Evolutionary conservation across 495 filamentous ascomycete genomes (phyloP), one percentile per base, ranked within the genome.

Genomic region (Neohortaea acidophila): DNA sequence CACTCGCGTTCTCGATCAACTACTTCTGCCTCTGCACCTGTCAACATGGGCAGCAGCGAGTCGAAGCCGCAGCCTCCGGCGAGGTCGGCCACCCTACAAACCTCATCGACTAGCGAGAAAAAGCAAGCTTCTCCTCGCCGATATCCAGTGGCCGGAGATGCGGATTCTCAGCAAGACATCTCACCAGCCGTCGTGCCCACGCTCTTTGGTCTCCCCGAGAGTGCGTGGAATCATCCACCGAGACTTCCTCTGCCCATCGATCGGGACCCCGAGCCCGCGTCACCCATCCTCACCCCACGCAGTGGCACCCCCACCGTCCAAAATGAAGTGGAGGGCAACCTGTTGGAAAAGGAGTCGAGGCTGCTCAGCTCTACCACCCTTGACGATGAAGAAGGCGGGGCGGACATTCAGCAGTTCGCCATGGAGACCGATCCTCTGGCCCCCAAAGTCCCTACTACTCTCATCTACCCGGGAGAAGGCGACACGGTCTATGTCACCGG

Each of bases 401-500:
- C 85, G 48, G 84, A 86, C 51, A 64, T 87, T 45, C 31, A 67
- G 63, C 42, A 58, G 57, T 39, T 67, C 63, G 45, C 54, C 3
- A 4, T 20, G 12, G 45, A 73, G 24, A 68, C 76, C 22, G 74
- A 78, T 44, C 70, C 70, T 53, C 67, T 64, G 14, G 63, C 62
- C 36, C 68, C 69, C 2, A 76, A 72, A 13, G 78, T 96, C 26
- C 83, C 85, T 6, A 92, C 83, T 10, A 54, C 68, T 22, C 71
- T 97, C 25, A 77, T 84, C 59, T 97, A 87, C 89, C 68, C 64
- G 35, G 68, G 75, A 19, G 70, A 70, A 24, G 80, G 79, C 22
- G 72, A 91, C 38, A 89, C 83, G 61, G 75, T 96, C 40, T 96
- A 91, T 57, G 82, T 97, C 25, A 96, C 91, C 1, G 89, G 89